Evolutionary conservation across 257 asterid species (phyloP), one percentile per base, ranked within the genome.

Genomic region (Oldenlandia corymbosa): DNA sequence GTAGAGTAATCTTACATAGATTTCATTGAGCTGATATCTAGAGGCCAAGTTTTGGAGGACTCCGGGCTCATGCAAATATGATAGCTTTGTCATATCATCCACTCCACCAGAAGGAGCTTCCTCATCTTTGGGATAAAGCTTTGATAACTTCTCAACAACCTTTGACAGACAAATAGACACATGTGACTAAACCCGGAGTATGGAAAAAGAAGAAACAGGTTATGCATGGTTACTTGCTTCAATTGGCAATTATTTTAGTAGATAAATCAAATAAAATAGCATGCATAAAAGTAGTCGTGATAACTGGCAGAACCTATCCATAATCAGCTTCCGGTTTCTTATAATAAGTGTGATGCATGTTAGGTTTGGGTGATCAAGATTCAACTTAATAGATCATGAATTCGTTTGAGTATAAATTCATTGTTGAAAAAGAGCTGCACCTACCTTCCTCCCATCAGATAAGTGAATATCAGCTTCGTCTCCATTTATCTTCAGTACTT

Each of bases 81-180:
- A 87, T 68, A 93, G 76, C 58, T 89, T 88, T n/a, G 99, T 93
- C 99, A 93, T 93, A 79, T 89, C 99, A 79, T 93, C 96, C 58
- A 93, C 97, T 62, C 99, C 99, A 36, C 86, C 92, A 37, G 87
- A 76, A 55, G 95, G 96, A 58, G 96, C 96, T 79, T 89, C 97
- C 75, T 87, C 96, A 49, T 93, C 97, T 81, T 85, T 91, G 45
- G 96, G 96, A 71, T 81, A 85, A 65, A 86, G 76, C 70, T 71
- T 82, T 66, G 94, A 42, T 78, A 85, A 71, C 66, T 78, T 76
- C 56, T 76, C 80, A 31, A 69, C 71, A 54, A 90, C 79, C 99
- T 89, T 71, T 28, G 67, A 70, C 68, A 66, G 56, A 68, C 69
- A 72, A 64, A 30, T 13, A 37, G n/a, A 32, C 48, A 49, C 1